Conservation (phyloP, 352 stramenopile genomes). For the Pythium sukuiense region DNA sequence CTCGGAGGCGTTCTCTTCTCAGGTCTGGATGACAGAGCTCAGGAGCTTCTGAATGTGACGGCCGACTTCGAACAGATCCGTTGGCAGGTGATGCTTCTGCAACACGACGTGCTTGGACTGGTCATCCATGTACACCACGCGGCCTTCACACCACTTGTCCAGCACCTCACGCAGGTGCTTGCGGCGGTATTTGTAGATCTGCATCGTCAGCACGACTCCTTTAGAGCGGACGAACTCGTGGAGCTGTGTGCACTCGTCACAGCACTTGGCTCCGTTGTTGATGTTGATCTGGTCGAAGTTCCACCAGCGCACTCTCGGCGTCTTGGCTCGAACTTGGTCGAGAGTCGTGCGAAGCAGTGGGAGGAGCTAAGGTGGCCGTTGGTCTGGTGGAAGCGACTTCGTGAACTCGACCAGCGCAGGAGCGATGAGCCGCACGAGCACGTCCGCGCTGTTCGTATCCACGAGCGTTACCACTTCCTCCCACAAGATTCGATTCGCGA, state of each 20-base stretch:
- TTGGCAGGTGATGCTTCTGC: background rate
- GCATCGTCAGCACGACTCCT: background rate
- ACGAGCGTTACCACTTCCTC: background rate
- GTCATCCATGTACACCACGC: background rate
- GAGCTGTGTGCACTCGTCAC: background rate
- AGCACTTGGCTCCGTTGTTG: background rate
- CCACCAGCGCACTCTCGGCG: background rate
- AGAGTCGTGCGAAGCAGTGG: too few species aligned
- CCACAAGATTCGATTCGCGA: too few species aligned
- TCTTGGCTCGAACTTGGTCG: background rate
- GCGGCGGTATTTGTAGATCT: background rate
- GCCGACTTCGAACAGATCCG: background rate
- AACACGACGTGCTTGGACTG: background rate
- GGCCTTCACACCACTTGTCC: background rate
- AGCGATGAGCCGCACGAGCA: background rate
- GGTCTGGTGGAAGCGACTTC: background rate
- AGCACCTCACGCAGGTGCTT: background rate
- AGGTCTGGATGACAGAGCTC: background rate
- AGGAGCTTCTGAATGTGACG: background rate
- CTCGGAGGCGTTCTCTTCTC: background rate
- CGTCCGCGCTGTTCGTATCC: background rate
- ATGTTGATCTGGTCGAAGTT: background rate
- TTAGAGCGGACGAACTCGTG: background rate
- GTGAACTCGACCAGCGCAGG: background rate
- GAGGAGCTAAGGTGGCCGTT: too few species aligned